These are phyloP conservation scores for Entomortierella lignicola DNA, from an alignment of 192 early-diverging fungal genomes.

Conservation along the genomic window DNA sequence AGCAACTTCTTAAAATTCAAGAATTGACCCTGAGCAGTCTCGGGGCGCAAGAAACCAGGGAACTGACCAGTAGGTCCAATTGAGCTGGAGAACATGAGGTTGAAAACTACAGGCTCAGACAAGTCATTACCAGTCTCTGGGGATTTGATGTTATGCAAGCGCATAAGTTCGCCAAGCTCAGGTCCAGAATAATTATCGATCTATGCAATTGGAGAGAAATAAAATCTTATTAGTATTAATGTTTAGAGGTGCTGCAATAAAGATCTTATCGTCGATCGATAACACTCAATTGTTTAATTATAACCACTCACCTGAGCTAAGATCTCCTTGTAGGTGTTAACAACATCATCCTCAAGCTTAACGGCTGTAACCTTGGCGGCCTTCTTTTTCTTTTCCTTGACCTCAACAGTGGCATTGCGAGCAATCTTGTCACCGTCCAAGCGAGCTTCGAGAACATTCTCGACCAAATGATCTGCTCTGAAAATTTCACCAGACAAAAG, in stretches of 20 bases:
- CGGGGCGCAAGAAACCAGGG: constrained; percentile 89
- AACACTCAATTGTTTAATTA: neutral
- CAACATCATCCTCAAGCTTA: constrained; percentile 69
- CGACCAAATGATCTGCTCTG: constrained; percentile 97
- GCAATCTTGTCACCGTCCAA: constrained; percentile 88
- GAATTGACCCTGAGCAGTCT: constrained; percentile 99
- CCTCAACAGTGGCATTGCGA: constrained; percentile 59
- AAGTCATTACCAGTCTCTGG: constrained; percentile 94
- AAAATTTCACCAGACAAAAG: constrained; percentile 91
- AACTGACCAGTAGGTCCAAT: constrained; percentile 96
- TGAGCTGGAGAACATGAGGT: constrained; percentile 98
- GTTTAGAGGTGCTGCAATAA: neutral
- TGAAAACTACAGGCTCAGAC: constrained; percentile 92
- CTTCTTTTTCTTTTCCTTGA: constrained; percentile 76
- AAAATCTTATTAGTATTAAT: neutral
- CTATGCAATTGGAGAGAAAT: constrained; percentile 42
- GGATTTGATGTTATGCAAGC: constrained; percentile 84
- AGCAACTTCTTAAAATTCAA: constrained; percentile 96
- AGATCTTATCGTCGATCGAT: neutral
- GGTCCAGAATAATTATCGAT: constrained; percentile 96
- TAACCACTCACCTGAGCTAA: constrained; percentile 78
- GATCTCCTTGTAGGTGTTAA: constrained; percentile 82
- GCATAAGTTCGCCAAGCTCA: constrained; percentile 87
- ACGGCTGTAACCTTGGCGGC: constrained; percentile 70
- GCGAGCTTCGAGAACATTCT: constrained; percentile 90